Evolutionary conservation across 768 basidiomycete species (phyloP).

Genomic region (Trametes sanguinea): DNA sequence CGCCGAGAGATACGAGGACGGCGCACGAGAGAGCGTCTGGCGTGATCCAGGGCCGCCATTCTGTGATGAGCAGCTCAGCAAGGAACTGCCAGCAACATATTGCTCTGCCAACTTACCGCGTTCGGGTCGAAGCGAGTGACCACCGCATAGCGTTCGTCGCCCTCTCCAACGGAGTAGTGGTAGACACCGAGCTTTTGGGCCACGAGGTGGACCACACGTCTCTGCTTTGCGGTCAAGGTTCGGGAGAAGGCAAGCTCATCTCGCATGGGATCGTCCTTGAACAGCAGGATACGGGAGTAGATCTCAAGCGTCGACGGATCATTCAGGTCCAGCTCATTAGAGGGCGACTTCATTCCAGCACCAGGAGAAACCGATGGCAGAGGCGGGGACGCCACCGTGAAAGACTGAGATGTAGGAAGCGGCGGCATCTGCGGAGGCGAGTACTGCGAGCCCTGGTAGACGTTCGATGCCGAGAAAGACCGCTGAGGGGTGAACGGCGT

Average conservation of each 20-base stretch:
- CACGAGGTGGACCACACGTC: slow-evolving; percentile 92
- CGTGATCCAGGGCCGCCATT: slow-evolving; percentile 51
- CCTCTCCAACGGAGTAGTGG: slow-evolving; percentile 91
- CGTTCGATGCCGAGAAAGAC: slow-evolving; percentile 66
- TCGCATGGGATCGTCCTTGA: slow-evolving; percentile 97
- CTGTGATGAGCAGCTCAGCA: slow-evolving; percentile 26
- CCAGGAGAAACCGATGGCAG: slow-evolving; percentile 61
- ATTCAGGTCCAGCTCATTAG: slow-evolving; percentile 88
- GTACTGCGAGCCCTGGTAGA: slow-evolving; percentile 62
- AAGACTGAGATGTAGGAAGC: slow-evolving; percentile 44
- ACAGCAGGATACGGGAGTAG: slow-evolving; percentile 92
- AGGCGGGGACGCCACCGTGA: slow-evolving; percentile 50
- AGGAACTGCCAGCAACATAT: slow-evolving; percentile 6
- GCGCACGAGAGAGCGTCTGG: slow-evolving; percentile 78
- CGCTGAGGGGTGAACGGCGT: slow-evolving; percentile 70
- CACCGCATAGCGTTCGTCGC: slow-evolving; percentile 91
- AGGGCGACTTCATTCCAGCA: slow-evolving; percentile 56
- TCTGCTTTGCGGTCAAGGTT: slow-evolving; percentile 78
- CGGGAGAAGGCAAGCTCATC: slow-evolving; percentile 98
- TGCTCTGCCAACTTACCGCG: slow-evolving; percentile 52
- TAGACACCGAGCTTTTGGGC: slow-evolving; percentile 96
- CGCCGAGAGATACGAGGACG: slow-evolving; percentile 76
- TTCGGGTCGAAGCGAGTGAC: slow-evolving; percentile 89
- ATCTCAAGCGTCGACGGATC: slow-evolving; percentile 96
- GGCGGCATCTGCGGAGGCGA: slow-evolving; percentile 57